These are phyloP conservation scores for Colletotrichum cuscutae DNA, from an alignment of 2,329 filamentous ascomycete species.

Conservation along the genomic window DNA sequence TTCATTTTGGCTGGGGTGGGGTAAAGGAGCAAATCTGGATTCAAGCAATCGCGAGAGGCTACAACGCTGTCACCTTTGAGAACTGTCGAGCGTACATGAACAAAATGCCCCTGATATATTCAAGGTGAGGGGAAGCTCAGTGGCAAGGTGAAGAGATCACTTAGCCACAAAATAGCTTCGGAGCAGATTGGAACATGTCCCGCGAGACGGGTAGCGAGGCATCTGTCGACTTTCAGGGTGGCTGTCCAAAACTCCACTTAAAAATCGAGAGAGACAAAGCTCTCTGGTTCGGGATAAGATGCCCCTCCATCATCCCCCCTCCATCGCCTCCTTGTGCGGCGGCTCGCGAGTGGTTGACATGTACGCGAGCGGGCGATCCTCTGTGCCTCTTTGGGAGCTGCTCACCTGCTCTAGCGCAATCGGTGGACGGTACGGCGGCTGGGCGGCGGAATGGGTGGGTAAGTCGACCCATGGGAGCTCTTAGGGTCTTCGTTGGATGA, in stretches of 20 bases:
- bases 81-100: background rate
- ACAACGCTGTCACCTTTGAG: background rate
- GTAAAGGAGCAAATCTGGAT: background rate
- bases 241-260: conserved; percentile 14
- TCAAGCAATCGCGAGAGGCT: background rate
- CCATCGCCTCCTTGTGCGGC: background rate
- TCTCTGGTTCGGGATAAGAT: background rate
- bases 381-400: conserved; percentile 9
- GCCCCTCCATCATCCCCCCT: background rate
- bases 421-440: background rate
- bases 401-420: conserved; percentile 24
- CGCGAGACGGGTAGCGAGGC: conserved; percentile 2
- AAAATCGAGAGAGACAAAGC: background rate
- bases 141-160: background rate
- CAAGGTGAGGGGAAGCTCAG: background rate
- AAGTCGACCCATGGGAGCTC: background rate
- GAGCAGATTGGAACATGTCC: background rate
- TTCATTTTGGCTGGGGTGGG: conserved; percentile 11
- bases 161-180: background rate
- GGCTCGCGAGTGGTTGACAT: conserved; percentile 16
- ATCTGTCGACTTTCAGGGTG: background rate
- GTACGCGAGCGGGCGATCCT: conserved; percentile 17
- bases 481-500: background rate
- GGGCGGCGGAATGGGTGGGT: background rate
- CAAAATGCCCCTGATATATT: background rate